Evolutionary conservation across 2,329 filamentous ascomycete genomes (phyloP), one percentile per base, ranked within the genome.

Genomic region (Diplodia scrobiculata): DNA sequence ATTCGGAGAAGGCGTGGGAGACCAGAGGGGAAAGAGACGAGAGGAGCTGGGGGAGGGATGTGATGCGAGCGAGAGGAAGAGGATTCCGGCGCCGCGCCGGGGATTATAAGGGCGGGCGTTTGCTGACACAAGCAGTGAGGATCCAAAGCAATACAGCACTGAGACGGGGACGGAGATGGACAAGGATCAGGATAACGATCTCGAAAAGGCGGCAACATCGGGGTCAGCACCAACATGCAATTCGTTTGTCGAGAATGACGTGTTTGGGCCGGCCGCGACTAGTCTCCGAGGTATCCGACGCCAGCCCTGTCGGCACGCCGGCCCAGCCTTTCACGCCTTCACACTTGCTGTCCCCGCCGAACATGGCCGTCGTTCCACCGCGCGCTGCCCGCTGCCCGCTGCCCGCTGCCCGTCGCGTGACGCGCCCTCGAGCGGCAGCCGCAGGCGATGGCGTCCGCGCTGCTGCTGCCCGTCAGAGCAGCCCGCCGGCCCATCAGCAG

Each of bases 271-370:
- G 53, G 53, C 52, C 27, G n/a, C 38, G 25, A 3, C 25, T 48
- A 48, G 55, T 14, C 27, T 62, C 58, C 58, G 58, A 62, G 58
- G 58, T 62, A 62, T 62, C 58, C 58, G 58, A 48, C 25, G 17
- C 55, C 55, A 60, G 41, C 55, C 38, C 55, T 60, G 55, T 41
- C 55, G 41, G 54, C 29, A 25, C 14, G 25, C 51, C 21, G 14
- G 21, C 41, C 21, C 53, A 21, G 25, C 25, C 25, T 25, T 45
- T 19, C 11, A 38, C 27, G 55, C 51, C 3, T 25, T 25, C 21
- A 25, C 21, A 3, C 21, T 0, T 25, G 25, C 25, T 25, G 25
- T 25, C 25, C 25, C 25, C 25, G 25, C 25, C 25, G 55, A 36
- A 38, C 55, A 41, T 60, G 55, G 48, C 55, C 4, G 38, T 60